phyloP scores from a whole-genome alignment of 164 flowering plant genomes.

The Vitis cinerea region DNA sequence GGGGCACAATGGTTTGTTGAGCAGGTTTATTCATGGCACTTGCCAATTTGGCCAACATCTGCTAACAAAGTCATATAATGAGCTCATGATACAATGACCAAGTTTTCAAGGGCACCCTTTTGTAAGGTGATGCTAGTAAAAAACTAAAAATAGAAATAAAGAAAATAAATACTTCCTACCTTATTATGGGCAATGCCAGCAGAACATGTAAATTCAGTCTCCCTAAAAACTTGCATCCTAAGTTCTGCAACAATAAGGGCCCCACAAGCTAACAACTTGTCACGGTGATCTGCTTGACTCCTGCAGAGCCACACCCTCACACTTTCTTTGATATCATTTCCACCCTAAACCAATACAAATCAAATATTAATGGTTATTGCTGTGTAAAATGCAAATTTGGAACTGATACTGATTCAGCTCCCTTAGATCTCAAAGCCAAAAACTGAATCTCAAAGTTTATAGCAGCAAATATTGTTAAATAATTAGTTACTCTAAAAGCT shows the following conservation, averaged over 20 bases:
- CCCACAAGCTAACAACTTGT: slow-evolving; percentile 92
- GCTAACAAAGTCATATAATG: slow-evolving; percentile 20
- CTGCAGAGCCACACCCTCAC: slow-evolving; percentile 73
- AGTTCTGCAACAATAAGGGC: slow-evolving; percentile 86
- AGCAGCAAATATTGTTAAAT: background rate
- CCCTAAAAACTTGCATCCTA: slow-evolving; percentile 72
- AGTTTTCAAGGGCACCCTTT: background rate
- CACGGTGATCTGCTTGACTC: slow-evolving; percentile 63
- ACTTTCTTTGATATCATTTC: slow-evolving; percentile 31
- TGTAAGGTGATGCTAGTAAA: background rate
- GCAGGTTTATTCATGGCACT: slow-evolving; percentile 97
- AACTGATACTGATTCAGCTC: background rate
- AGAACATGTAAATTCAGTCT: slow-evolving; percentile 92
- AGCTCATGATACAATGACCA: slow-evolving; percentile 9
- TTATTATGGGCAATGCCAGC: slow-evolving; percentile 98
- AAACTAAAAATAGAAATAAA: background rate
- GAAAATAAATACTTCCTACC: slow-evolving; percentile 34
- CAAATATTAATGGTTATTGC: background rate
- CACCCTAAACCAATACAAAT: slow-evolving; percentile 41
- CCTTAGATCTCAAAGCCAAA: no score
- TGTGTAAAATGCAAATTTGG: background rate
- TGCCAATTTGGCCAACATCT: slow-evolving; percentile 97
- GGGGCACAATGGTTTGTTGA: slow-evolving; percentile 92
- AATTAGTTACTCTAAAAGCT: background rate
- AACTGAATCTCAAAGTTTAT: no score